Percentiles rank a stretch among this genome's conserved stretches.
These are phyloP conservation scores for Uronychia binucleata DNA, from an alignment of 73 alveolate genomes.

Conservation along the genomic window DNA sequence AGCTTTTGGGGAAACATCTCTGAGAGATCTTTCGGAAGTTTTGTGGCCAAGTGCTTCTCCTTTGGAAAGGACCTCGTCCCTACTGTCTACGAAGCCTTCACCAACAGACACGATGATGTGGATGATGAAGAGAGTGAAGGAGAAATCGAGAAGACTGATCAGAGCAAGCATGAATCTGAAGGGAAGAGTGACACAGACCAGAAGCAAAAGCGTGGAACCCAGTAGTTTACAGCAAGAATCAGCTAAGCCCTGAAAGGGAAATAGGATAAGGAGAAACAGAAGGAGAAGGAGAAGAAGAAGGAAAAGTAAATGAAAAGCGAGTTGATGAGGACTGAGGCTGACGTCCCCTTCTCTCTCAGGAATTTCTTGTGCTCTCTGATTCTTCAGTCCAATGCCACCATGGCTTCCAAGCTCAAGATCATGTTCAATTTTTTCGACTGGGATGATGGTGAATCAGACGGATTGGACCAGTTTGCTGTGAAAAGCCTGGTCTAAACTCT, in stretches of 20 bases:
- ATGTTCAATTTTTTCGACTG: constrained; percentile 61
- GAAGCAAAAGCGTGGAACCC: too few relatives aligned
- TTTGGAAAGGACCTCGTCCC: neutral
- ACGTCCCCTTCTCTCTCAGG: constrained; percentile 38
- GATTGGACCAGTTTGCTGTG: constrained; percentile 32
- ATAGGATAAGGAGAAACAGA: too few relatives aligned
- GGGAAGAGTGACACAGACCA: too few relatives aligned
- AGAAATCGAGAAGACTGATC: too few relatives aligned
- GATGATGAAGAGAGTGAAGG: constrained; percentile 1
- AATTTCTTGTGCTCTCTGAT: constrained; percentile 45
- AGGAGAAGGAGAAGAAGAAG: too few relatives aligned
- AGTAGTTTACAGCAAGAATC: too few relatives aligned
- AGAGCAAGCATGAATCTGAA: too few relatives aligned
- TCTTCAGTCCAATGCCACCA: constrained; percentile 34
- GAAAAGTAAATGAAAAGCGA: too few relatives aligned
- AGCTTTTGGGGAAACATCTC: neutral
- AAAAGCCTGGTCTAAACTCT: constrained; percentile 23
- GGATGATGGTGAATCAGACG: constrained; percentile 69
- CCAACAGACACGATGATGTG: neutral
- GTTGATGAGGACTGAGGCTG: too few relatives aligned
- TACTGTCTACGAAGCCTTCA: neutral
- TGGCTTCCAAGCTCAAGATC: constrained; percentile 44
- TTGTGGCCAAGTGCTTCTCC: neutral
- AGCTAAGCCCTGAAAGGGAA: too few relatives aligned
- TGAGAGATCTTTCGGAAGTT: neutral